Evolutionary conservation across 805 yeast genomes (phyloP).

Genomic region (Kodamaea laetipori): DNA sequence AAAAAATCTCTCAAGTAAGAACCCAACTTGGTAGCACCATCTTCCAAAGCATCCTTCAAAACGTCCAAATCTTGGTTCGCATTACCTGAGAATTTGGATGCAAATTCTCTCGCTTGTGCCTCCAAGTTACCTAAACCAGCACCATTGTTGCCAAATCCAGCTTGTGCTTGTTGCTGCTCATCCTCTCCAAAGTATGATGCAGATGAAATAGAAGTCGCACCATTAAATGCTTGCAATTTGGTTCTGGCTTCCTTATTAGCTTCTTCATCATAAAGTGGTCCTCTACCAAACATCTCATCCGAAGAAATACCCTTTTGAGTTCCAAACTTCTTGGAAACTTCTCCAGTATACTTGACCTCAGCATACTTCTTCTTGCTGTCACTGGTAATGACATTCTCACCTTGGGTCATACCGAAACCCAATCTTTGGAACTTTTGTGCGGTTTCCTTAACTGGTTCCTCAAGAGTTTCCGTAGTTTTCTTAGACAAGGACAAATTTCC

Average conservation of each 20-base stretch:
- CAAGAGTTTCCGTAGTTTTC: conserved; percentile 9
- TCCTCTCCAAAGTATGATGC: conserved; percentile 90
- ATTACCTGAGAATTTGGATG: conserved; percentile 67
- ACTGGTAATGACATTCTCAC: conserved; percentile 53
- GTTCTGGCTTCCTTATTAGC: conserved; percentile 77
- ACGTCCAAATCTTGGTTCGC: conserved; percentile 90
- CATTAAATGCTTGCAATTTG: conserved; percentile 79
- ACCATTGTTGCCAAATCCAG: conserved; percentile 27
- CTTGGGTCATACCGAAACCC: conserved; percentile 87
- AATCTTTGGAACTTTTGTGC: conserved; percentile 76
- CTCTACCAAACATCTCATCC: conserved; percentile 91
- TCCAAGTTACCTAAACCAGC: conserved; percentile 52
- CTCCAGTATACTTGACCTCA: conserved; percentile 70
- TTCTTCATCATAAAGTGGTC: conserved; percentile 69
- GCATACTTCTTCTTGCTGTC: conserved; percentile 45
- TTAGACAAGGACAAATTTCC: conserved; percentile 8
- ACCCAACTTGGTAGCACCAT: conserved; percentile 88
- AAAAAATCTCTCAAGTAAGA: conserved; percentile 85
- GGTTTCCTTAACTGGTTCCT: conserved; percentile 40
- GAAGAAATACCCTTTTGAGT: conserved; percentile 92
- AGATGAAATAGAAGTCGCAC: conserved; percentile 90
- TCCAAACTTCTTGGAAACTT: conserved; percentile 77
- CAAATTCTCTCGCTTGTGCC: conserved; percentile 59
- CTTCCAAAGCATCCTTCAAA: conserved; percentile 87
- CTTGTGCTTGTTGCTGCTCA: conserved; percentile 38